These are phyloP conservation scores for Trichoderma gracile DNA, from an alignment of 2,329 filamentous ascomycete genomes.

Conservation along the genomic window DNA sequence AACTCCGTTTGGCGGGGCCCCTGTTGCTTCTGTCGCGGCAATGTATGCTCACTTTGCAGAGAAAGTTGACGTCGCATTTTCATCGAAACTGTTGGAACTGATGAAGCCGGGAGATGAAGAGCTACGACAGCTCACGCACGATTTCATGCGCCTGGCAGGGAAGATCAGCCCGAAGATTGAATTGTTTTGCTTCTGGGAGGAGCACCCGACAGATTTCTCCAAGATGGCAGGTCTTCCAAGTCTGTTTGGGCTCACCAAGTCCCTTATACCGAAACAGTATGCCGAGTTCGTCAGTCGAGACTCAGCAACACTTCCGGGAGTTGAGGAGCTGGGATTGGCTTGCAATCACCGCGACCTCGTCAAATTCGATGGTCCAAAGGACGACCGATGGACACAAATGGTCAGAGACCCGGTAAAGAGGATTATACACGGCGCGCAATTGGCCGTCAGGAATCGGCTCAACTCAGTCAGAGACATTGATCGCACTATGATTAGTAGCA, in stretches of 20 bases:
- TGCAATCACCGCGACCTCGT: slow-evolving; percentile 44
- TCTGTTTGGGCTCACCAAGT: slow-evolving; percentile 25
- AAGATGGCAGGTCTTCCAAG: slow-evolving; percentile 40
- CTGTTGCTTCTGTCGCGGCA: slow-evolving; percentile 40
- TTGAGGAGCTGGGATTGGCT: slow-evolving; percentile 39
- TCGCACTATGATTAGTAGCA: slow-evolving; percentile 35
- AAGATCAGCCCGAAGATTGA: slow-evolving; percentile 42
- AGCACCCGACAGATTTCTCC: slow-evolving; percentile 42
- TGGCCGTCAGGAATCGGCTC: slow-evolving; percentile 41
- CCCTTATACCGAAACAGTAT: slow-evolving; percentile 37
- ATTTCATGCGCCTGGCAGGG: slow-evolving; percentile 42
- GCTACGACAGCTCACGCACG: slow-evolving; percentile 41
- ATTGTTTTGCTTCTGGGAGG: slow-evolving; percentile 44
- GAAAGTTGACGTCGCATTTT: slow-evolving; percentile 36
- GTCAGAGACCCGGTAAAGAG: slow-evolving; percentile 43
- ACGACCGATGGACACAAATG: slow-evolving; percentile 38
- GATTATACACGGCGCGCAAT: slow-evolving; percentile 40
- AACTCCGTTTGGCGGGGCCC: slow-evolving; percentile 44
- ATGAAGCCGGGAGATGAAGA: slow-evolving; percentile 45
- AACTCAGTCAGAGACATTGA: slow-evolving; percentile 43
- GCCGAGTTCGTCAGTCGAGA: slow-evolving; percentile 44
- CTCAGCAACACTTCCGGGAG: slow-evolving; percentile 43
- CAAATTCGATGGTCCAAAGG: slow-evolving; percentile 46
- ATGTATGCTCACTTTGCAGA: slow-evolving; percentile 43
- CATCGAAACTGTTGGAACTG: slow-evolving; percentile 43